Base-by-base conservation (phyloP, 2,329 filamentous ascomycete genomes). In the Cryoendolithus antarcticus region DNA sequence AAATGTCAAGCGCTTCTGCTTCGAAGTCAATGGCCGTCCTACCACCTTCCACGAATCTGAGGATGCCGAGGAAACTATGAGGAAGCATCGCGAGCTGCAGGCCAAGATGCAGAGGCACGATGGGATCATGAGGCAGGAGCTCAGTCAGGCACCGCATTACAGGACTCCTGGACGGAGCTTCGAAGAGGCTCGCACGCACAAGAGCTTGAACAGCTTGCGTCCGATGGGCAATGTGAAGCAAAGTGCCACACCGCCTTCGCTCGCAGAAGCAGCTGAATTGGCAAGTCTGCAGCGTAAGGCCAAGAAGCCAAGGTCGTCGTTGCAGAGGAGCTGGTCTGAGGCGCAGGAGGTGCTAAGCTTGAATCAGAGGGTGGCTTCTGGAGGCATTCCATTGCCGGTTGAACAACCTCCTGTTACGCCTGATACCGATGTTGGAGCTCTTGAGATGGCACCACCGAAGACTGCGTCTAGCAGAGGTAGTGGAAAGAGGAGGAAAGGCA, bases 1-100 rank as follows among this genome's bases (percentile, higher is more conserved):
- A 10, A 79, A 82, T 37, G 67, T 98, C 44, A 76, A 77, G 46
- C 78, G 77, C 41, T 82, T 96, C 56, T 78, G 74, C 31, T 88
- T 93, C 51, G 76, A 80, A 37, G 65, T 82, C 29, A 74, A 75
- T 35, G 74, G 76, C 33, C 66, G 69, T 42, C 65, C 74, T 6
- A 70, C 76, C n/a, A 64, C 70, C 29, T 80, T 81, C 45, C 66
- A 71, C 41, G 78, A 82, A 57, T 69, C 74, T 3, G 74, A 80
- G 38, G 66, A 76, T 50, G 63, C 72, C 12, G 58, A 63, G 19
- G 60, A 68, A 40, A 68, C 71, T 42, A 54, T 76, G 27, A 63
- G 67, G 48, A 66, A 74, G 34, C 49, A 55, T 35, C 49, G 51
- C 11, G 47, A 53, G 32, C 32, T 50, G 37, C 54, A 56, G 39